Percentiles rank a stretch among this genome's conserved stretches.
phyloP scores from a whole-genome alignment of 176 grass and related monocot species.

The Oryza coarctata region DNA sequence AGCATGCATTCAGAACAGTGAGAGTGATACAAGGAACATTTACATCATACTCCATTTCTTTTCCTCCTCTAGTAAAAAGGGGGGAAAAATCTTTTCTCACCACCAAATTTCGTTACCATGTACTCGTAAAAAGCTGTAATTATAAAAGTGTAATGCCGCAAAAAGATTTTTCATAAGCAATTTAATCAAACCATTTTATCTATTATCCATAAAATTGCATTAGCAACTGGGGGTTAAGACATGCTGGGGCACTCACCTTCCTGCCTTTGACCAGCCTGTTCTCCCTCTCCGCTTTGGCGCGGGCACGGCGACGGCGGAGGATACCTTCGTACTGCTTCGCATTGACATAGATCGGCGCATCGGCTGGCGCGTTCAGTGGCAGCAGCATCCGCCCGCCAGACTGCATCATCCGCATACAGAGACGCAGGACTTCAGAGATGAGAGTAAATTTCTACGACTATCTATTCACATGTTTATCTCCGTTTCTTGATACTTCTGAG shows the following conservation, averaged over 20 bases:
- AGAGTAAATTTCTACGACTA: background rate
- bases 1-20: background rate
- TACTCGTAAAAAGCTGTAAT: background rate
- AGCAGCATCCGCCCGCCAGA: constrained; percentile 65
- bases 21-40: background rate
- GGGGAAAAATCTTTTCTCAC: too few relatives aligned
- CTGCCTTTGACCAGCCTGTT: constrained; percentile 60
- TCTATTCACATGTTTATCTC: background rate
- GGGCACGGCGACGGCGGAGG: constrained; percentile 80
- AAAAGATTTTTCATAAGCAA: background rate
- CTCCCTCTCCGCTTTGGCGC: constrained; percentile 67
- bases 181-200: background rate
- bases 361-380: constrained; percentile 61
- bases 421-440: background rate
- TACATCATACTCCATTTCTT: background rate
- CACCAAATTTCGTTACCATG: background rate
- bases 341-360: constrained; percentile 85
- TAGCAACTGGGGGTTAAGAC: background rate
- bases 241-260: constrained; percentile 51
- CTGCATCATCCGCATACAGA: constrained; percentile 21
- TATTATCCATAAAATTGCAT: background rate
- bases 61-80: too few relatives aligned
- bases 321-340: constrained; percentile 93
- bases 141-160: background rate
- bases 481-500: background rate